Conservation (phyloP, 2,329 filamentous ascomycete species). For the Talaromyces rugulosus region DNA sequence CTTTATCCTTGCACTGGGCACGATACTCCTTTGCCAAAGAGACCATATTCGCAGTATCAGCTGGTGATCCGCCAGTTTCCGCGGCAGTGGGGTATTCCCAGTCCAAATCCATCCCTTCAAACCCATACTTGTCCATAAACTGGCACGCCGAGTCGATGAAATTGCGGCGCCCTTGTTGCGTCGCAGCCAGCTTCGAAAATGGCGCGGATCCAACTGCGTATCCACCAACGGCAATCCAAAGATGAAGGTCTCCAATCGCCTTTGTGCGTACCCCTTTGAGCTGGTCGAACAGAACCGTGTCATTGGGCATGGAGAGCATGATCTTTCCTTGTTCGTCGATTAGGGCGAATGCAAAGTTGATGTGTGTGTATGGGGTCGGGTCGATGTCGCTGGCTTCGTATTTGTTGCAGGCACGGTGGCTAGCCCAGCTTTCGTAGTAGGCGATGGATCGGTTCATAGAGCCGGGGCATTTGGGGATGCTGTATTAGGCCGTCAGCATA, state of each 20-base stretch:
- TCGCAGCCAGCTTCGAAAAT: constrained; percentile 13
- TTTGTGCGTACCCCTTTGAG: constrained; percentile 31
- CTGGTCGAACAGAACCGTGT: constrained; percentile 16
- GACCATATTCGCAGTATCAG: constrained; percentile 10
- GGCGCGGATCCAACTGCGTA: constrained; percentile 12
- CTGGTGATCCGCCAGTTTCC: constrained; percentile 5
- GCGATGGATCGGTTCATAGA: constrained; percentile 22
- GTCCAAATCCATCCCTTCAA: constrained; percentile 22
- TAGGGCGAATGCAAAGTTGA: constrained; percentile 40
- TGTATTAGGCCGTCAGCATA: background rate
- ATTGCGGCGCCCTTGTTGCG: constrained; percentile 1
- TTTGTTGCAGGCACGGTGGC: constrained; percentile 10
- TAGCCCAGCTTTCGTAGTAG: constrained; percentile 33
- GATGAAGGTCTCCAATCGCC: constrained; percentile 20
- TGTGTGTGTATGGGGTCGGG: constrained; percentile 18
- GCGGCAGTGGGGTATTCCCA: constrained; percentile 19
- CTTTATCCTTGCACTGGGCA: constrained; percentile 10
- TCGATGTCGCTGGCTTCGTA: constrained; percentile 14
- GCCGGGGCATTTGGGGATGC: constrained; percentile 1
- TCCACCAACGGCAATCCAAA: constrained; percentile 26
- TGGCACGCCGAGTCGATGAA: constrained; percentile 14
- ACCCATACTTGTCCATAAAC: constrained; percentile 20
- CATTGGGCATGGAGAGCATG: constrained; percentile 22
- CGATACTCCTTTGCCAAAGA: constrained; percentile 12
- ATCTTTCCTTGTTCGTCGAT: constrained; percentile 33